Conservation (phyloP, 179 eudicot genomes). For the Vitellaria paradoxa region DNA sequence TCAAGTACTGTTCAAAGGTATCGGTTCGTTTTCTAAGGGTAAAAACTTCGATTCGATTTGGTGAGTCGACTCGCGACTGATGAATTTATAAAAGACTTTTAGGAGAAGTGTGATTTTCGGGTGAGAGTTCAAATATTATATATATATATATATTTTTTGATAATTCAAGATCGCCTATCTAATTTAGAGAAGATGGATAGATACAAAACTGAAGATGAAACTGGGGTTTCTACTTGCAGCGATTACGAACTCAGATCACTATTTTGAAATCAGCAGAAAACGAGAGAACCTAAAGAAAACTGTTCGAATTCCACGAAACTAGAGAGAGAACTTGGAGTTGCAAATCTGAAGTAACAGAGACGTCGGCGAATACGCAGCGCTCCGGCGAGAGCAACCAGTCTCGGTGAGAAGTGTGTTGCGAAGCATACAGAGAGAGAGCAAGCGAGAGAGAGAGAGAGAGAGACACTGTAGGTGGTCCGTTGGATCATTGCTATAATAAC, state of each 20-base stretch:
- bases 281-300: neutral
- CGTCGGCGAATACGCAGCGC: neutral
- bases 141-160: neutral
- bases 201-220: neutral
- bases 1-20: neutral
- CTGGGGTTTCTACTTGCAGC: neutral
- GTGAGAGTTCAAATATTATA: no score
- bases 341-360: neutral
- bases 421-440: neutral
- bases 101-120: no score
- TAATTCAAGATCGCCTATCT: neutral
- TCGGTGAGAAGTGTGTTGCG: neutral
- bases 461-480: constrained; percentile 21
- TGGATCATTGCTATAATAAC: constrained; percentile 33
- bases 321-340: neutral
- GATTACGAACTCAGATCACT: neutral
- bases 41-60: neutral
- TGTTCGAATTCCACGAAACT: neutral
- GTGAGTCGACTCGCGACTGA: no score
- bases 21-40: neutral
- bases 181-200: neutral
- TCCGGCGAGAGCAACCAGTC: neutral
- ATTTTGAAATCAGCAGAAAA: neutral
- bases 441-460: no score
- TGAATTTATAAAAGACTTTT: no score